These are phyloP conservation scores for Penicillium griseofulvum DNA, from an alignment of 2,329 filamentous ascomycete species.

Conservation along the genomic window DNA sequence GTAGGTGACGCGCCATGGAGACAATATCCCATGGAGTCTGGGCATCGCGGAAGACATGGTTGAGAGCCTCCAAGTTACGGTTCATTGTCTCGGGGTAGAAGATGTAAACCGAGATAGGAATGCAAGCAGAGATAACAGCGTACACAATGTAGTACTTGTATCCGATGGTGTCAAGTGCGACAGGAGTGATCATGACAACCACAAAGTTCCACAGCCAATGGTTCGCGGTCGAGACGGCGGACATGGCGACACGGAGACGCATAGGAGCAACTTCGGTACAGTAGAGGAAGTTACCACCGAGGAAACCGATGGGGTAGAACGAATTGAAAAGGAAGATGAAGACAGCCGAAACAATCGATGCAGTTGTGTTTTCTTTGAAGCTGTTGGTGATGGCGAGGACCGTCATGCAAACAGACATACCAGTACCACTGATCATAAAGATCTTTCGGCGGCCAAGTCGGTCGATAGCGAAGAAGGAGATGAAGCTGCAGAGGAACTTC, in stretches of 20 bases:
- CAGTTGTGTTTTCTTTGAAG: conserved; percentile 25
- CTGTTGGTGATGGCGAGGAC: conserved; percentile 46
- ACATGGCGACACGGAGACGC: conserved; percentile 25
- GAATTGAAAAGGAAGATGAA: conserved; percentile 26
- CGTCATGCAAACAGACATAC: conserved; percentile 57
- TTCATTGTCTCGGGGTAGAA: conserved; percentile 29
- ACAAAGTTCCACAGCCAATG: conserved; percentile 27
- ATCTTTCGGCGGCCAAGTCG: conserved; percentile 52
- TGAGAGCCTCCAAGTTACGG: conserved; percentile 24
- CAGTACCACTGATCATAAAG: conserved; percentile 53
- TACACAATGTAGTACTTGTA: conserved; percentile 25
- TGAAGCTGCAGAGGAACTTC: conserved; percentile 55
- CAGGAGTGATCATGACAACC: conserved; percentile 24
- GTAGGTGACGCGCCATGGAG: conserved; percentile 23
- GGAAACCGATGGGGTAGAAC: conserved; percentile 24
- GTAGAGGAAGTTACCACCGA: conserved; percentile 26
- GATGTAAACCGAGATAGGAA: conserved; percentile 19
- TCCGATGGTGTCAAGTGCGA: conserved; percentile 23
- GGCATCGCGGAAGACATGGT: conserved; percentile 25
- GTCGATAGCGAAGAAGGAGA: conserved; percentile 54
- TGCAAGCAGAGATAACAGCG: conserved; percentile 20
- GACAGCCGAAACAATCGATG: conserved; percentile 16
- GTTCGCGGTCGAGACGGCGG: conserved; percentile 22
- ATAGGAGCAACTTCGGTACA: conserved; percentile 25
- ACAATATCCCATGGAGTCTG: conserved; percentile 24